Evolutionary conservation across 179 eudicot genomes (phyloP), one percentile per base, ranked within the genome.

Genomic region (Pouteria campechiana): DNA sequence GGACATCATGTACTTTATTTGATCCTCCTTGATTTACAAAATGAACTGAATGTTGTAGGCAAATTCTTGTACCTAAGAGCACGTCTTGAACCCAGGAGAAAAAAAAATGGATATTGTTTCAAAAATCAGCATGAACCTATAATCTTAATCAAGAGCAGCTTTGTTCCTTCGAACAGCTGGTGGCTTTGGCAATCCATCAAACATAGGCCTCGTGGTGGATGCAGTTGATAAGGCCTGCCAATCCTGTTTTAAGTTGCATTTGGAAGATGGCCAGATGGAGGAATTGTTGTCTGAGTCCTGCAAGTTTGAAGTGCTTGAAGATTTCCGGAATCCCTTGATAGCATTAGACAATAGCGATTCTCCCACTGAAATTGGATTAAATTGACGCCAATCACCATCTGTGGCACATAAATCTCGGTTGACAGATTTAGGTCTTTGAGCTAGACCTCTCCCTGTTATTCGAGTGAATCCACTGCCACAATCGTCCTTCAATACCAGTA

Each of bases 141-240:
- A n/a, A n/a, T n/a, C n/a, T n/a, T 82, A 90, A 57, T 90, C 98
- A 31, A 90, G 75, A 11, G 98, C 98, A 33, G 90, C 63, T 65
- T 90, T 90, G 44, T 65, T 65, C 70, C 46, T 82, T 32, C 94
- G 58, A 52, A 79, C 70, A 14, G 67, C 55, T 0, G 68, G 75
- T 20, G 95, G 93, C 48, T 86, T 86, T 3, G 94, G 70, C 49
- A 87, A 68, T 24, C 96, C 92, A 57, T 86, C 94, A 63, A 86
- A 77, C 44, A 79, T 70, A 2, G 95, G 95, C 54, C 66, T 88
- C 13, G 80, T 44, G 33, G 81, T 69, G 47, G 94, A 87, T 29
- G 76, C 69, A 35, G 64, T 41, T 16, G 79, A 74, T 45, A 78
- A 44, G 14, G 89, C 86, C 51, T 78, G 95, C 2, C 81, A 25